Evolutionary conservation across 345 rosid genomes (phyloP).

Genomic region (Linum trigynum): DNA sequence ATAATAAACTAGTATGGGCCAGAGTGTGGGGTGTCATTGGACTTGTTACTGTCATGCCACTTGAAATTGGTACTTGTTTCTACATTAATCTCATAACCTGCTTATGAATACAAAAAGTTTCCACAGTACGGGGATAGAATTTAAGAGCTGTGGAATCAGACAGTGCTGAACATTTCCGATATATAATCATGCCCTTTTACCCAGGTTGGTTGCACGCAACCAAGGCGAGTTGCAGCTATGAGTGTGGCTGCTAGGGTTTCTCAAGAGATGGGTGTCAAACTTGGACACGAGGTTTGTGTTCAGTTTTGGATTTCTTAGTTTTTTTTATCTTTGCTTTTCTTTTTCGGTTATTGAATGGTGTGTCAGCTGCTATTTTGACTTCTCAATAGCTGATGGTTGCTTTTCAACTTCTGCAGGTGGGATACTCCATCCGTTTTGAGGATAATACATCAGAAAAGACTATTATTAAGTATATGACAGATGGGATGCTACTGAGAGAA

Average conservation of each 20-base stretch:
- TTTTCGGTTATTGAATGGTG: not conserved
- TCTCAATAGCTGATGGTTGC: conserved; percentile 4
- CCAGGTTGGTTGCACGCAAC: conserved; percentile 97
- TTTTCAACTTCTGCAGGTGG: conserved; percentile 46
- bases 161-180: not conserved
- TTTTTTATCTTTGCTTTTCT: not conserved
- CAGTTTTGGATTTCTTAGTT: not conserved
- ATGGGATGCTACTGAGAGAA: conserved; percentile 92
- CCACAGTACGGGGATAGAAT: not conserved
- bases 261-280: conserved; percentile 98
- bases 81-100: too few species aligned
- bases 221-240: conserved; percentile 97
- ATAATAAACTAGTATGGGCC: not conserved
- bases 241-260: conserved; percentile 98
- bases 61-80: not conserved
- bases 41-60: not conserved
- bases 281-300: conserved; percentile 76
- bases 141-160: not conserved
- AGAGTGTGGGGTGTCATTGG: not conserved
- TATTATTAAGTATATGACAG: conserved; percentile 86
- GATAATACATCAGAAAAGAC: conserved; percentile 98
- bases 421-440: conserved; percentile 95
- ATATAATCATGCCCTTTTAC: conserved; percentile 9
- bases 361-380: not conserved
- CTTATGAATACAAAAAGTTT: too few species aligned